Evolutionary conservation across 495 filamentous ascomycete species (phyloP).

Genomic region (Penicillium ucsense): DNA sequence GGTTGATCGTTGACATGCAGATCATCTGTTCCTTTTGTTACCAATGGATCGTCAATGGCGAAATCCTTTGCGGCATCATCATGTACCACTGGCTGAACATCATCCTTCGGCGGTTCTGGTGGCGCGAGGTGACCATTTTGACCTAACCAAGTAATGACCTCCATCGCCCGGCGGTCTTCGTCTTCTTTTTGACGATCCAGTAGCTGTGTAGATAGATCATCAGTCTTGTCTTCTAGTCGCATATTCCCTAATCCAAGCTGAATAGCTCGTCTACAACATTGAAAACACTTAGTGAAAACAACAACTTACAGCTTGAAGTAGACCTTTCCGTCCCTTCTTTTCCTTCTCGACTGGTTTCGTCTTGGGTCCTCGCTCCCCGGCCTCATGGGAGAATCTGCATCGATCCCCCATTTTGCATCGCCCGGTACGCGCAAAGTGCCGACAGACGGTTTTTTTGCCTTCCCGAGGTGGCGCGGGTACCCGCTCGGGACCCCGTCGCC

Average conservation of each 20-base stretch:
- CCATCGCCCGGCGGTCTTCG: slow-evolving; percentile 33
- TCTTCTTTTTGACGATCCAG: slow-evolving; percentile 38
- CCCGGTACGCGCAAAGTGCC: slow-evolving; percentile 36
- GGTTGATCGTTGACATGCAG: too few relatives aligned
- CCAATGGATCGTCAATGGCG: neutral
- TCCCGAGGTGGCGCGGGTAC: slow-evolving; percentile 34
- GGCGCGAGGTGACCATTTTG: slow-evolving; percentile 28
- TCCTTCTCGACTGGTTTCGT: slow-evolving; percentile 22
- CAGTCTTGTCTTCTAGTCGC: neutral
- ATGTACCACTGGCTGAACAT: neutral
- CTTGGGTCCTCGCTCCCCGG: slow-evolving; percentile 22
- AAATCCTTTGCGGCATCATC: neutral
- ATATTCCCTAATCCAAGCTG: too few relatives aligned
- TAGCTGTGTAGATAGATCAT: slow-evolving; percentile 19
- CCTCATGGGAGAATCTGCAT: slow-evolving; percentile 40
- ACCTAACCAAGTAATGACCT: slow-evolving; percentile 36
- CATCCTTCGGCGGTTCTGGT: neutral
- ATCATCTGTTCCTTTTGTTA: too few relatives aligned
- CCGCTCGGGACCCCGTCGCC: slow-evolving; percentile 31
- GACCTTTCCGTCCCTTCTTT: slow-evolving; percentile 33
- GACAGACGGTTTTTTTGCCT: slow-evolving; percentile 29
- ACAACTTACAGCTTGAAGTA: slow-evolving; percentile 42
- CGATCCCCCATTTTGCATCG: slow-evolving; percentile 34
- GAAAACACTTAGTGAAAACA: neutral
- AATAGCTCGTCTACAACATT: too few relatives aligned